Evolutionary conservation across 208 protist species (phyloP).

Genomic region (Angomonas deanei): DNA sequence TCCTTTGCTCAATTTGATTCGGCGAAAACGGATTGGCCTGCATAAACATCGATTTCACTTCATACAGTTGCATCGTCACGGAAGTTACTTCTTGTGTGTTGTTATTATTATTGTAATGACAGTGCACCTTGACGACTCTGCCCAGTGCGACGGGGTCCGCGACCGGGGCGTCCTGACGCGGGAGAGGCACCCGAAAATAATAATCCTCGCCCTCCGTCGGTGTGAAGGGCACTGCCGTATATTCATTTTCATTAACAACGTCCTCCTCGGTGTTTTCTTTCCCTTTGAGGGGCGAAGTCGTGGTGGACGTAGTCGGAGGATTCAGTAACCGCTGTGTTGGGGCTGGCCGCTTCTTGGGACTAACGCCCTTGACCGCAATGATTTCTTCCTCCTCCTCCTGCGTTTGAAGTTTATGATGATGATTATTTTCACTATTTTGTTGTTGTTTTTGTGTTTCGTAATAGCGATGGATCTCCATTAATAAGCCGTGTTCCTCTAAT

Average conservation of each 20-base stretch:
- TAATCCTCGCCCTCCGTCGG: conserved; percentile 1
- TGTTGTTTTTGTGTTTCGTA: no score
- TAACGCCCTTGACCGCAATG: neutral
- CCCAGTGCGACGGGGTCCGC: neutral
- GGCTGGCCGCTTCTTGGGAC: neutral
- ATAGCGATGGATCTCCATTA: no score
- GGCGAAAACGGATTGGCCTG: neutral
- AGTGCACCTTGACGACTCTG: neutral
- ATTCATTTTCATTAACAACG: neutral
- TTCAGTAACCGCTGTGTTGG: neutral
- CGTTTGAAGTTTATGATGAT: neutral
- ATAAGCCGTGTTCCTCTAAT: no score
- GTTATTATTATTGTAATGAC: neutral
- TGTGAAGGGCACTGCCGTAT: neutral
- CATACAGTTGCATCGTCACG: conserved; percentile 1
- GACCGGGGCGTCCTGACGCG: neutral
- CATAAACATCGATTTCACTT: neutral
- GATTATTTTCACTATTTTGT: no score
- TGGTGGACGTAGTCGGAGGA: neutral
- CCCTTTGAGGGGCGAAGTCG: neutral
- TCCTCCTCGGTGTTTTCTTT: neutral
- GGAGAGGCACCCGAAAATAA: neutral
- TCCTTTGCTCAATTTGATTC: neutral
- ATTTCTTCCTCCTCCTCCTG: neutral
- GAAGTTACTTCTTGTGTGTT: neutral